phyloP scores from a whole-genome alignment of 208 protist species.

The Acanthamoeba castellanii region DNA sequence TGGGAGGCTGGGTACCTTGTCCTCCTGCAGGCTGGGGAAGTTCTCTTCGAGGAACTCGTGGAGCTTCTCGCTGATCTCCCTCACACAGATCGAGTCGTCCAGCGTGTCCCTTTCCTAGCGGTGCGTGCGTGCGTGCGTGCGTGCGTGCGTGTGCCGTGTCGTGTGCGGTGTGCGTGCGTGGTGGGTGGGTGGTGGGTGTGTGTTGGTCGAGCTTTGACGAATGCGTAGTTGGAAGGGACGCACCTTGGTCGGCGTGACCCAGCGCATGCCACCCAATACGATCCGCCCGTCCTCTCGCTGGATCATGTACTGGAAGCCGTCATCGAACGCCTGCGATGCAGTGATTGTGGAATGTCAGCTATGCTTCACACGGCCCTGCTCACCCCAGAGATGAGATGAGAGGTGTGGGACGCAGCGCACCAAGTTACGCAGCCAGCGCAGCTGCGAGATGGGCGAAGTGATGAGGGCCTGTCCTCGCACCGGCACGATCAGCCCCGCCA shows the following conservation, averaged over 20 bases:
- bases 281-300: slow-evolving; percentile 45
- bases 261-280: slow-evolving; percentile 63
- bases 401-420: background rate
- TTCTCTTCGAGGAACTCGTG: slow-evolving; percentile 3
- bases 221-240: too few relatives aligned
- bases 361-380: background rate
- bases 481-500: background rate
- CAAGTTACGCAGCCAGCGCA: background rate
- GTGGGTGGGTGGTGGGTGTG: too few relatives aligned
- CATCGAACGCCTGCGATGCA: background rate
- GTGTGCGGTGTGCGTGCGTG: too few relatives aligned
- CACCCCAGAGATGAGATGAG: background rate
- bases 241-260: slow-evolving; percentile 57
- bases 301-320: slow-evolving; percentile 71
- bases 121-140: background rate
- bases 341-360: background rate
- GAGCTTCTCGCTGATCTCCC: slow-evolving; percentile 44
- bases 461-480: slow-evolving; percentile 1
- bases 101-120: slow-evolving; percentile 35
- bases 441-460: slow-evolving; percentile 1
- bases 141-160: too few relatives aligned
- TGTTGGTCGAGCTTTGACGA: too few relatives aligned
- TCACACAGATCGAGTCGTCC: slow-evolving; percentile 14
- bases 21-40: slow-evolving; percentile 57
- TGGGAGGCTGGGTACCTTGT: background rate